Base-by-base conservation (phyloP, 2,329 filamentous ascomycete genomes). In the Ophiostoma piceae region DNA sequence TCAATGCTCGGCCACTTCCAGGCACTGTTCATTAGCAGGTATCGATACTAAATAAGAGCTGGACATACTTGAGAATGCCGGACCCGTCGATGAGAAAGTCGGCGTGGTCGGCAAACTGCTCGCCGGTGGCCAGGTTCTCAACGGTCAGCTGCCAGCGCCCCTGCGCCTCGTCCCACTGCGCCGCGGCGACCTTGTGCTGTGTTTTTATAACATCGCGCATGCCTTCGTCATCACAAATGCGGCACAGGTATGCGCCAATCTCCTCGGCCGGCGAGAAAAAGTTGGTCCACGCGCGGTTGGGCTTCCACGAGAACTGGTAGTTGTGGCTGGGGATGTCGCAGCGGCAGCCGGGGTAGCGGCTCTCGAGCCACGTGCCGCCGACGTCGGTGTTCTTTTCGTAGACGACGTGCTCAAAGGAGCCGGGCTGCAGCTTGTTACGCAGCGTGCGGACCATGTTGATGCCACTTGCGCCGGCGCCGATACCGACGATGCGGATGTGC, bases 291-390 rank as follows among this genome's bases (percentile, higher is more conserved):
- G 82, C 80, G 7, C 82, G 82, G 75, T 88, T 89, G 2, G 83
- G 84, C 69, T 83, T 81, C 83, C 84, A 88, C 2, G 85, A 84
- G 74, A 87, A 88, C 74, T 87, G 86, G 74, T 89, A 89, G 76
- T 85, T 87, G 77, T 88, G 86, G 74, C 81, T 84, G 11, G 84
- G 84, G 39, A 87, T 80, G 75, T 87, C 85, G 74, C 84, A 87
- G 68, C 79, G 79, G 73, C 84, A 86, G 12, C 85, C 85, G 0
- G 85, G 85, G 71, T 88, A 88, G 26, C 81, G 79, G 74, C 87
- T 87, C 74, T 87, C 85, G 72, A 81, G 81, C 85, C 85, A 88
- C 0, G 85, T 88, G 3, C 85, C 85, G 19, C 84, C 85, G 11
- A 86, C 79, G n/a, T 82, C 80, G 11, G 77, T 75, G 71, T 87